These are phyloP conservation scores for Yamadazyma sp. DNA, from an alignment of 1,139 yeast genomes.

Conservation along the genomic window DNA sequence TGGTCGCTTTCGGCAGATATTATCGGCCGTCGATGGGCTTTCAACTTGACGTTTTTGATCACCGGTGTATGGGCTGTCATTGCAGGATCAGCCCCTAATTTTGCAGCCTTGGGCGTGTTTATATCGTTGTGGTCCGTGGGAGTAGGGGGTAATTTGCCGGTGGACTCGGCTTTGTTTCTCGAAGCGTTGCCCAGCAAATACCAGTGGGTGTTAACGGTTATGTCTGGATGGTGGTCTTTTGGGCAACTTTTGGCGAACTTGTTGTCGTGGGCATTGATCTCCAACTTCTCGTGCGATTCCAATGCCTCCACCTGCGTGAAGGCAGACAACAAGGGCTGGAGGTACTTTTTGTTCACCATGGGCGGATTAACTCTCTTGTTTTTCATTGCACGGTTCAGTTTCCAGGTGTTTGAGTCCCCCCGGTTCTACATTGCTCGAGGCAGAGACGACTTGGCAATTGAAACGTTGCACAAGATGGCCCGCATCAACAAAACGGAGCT, in stretches of 20 bases:
- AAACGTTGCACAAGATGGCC: slow-evolving; percentile 37
- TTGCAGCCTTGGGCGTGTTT: slow-evolving; percentile 40
- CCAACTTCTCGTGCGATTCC: slow-evolving; percentile 37
- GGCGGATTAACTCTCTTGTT: slow-evolving; percentile 42
- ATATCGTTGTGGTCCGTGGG: slow-evolving; percentile 45
- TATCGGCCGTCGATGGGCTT: slow-evolving; percentile 46
- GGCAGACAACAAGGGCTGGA: slow-evolving; percentile 44
- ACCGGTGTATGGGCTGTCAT: slow-evolving; percentile 39
- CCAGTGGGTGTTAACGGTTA: slow-evolving; percentile 42
- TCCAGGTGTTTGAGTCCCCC: slow-evolving; percentile 42
- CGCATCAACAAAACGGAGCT: slow-evolving; percentile 26
- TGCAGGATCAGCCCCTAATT: slow-evolving; percentile 42
- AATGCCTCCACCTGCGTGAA: slow-evolving; percentile 25
- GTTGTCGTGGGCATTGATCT: slow-evolving; percentile 41
- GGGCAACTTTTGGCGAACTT: slow-evolving; percentile 42
- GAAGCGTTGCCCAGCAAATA: slow-evolving; percentile 40
- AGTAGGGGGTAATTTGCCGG: slow-evolving; percentile 47
- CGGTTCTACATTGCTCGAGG: slow-evolving; percentile 40
- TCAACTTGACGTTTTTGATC: slow-evolving; percentile 40
- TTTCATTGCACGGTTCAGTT: slow-evolving; percentile 35
- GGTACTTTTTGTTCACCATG: slow-evolving; percentile 40
- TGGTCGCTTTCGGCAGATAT: slow-evolving; percentile 45
- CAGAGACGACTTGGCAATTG: slow-evolving; percentile 35
- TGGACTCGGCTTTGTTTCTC: slow-evolving; percentile 44
- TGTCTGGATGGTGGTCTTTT: slow-evolving; percentile 47